These are phyloP conservation scores for Lolium perenne DNA, from an alignment of 176 grass and related monocot species.

Conservation along the genomic window DNA sequence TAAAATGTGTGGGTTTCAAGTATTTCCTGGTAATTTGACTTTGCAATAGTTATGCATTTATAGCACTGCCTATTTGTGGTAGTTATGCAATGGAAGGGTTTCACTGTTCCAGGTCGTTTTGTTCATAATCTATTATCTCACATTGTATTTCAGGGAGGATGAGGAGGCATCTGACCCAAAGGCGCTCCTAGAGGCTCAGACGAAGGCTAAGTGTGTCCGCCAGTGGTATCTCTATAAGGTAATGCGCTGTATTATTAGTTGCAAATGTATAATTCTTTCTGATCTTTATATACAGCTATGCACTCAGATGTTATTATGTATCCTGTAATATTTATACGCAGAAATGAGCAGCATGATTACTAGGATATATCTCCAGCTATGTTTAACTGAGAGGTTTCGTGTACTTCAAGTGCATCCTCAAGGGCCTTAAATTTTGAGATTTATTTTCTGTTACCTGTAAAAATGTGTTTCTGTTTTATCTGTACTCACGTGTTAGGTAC, in stretches of 20 bases:
- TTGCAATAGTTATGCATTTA: not conserved
- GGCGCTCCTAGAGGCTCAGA: conserved; percentile 65
- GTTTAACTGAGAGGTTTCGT: not conserved
- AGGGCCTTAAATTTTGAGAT: not conserved
- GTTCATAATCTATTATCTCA: conserved; percentile 7
- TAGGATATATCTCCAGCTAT: not conserved
- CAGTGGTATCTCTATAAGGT: conserved; percentile 77
- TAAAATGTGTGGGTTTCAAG: conserved; percentile 5
- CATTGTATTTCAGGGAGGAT: conserved; percentile 65
- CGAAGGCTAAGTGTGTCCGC: conserved; percentile 79
- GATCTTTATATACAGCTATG: not conserved
- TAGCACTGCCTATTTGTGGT: not conserved
- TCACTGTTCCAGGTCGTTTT: not conserved
- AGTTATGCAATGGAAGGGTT: not conserved
- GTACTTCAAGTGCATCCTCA: not conserved
- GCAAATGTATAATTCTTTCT: not conserved
- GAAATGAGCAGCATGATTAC: not conserved
- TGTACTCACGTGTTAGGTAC: too few relatives aligned
- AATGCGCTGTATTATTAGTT: conserved; percentile 40
- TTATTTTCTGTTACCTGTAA: not conserved
- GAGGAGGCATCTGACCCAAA: conserved; percentile 83
- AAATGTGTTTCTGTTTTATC: not conserved
- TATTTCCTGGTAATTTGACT: not conserved
- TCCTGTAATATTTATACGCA: conserved; percentile 7
- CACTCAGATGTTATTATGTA: not conserved